These are phyloP conservation scores for Cercospora sp. DNA, from an alignment of 2,329 filamentous ascomycete genomes.

Conservation along the genomic window DNA sequence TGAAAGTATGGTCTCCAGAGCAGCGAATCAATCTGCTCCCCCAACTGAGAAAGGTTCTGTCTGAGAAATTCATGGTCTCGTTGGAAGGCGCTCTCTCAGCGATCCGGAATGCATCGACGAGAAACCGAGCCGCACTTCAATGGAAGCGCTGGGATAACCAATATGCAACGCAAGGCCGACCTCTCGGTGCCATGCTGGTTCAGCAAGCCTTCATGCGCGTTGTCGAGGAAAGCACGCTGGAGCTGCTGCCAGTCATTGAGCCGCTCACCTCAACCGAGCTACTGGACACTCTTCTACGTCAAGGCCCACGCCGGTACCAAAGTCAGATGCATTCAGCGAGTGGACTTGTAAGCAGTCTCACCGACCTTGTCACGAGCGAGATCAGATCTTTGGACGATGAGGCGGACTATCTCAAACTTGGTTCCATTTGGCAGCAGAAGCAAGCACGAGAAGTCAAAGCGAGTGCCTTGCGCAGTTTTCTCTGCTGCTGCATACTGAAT, in stretches of 20 bases:
- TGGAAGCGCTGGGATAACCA: constrained; percentile 86
- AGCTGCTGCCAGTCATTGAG: constrained; percentile 30
- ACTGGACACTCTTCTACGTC: constrained; percentile 41
- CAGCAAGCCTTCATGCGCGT: constrained; percentile 87
- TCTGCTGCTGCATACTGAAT: constrained; percentile 82
- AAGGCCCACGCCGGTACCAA: constrained; percentile 17
- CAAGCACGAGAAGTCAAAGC: constrained; percentile 85
- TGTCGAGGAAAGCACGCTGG: constrained; percentile 51
- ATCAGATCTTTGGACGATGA: constrained; percentile 85
- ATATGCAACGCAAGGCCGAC: constrained; percentile 76
- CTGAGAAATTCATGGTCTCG: constrained; percentile 79
- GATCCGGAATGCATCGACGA: constrained; percentile 73
- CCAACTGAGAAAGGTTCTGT: constrained; percentile 70
- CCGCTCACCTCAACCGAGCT: constrained; percentile 24
- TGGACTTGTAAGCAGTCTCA: constrained; percentile 58
- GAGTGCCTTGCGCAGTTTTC: constrained; percentile 74
- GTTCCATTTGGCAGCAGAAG: constrained; percentile 81
- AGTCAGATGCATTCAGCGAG: constrained; percentile 33
- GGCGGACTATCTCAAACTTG: constrained; percentile 84
- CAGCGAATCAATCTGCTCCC: constrained; percentile 74
- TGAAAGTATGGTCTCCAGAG: constrained; percentile 75
- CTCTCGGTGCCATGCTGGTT: constrained; percentile 86
- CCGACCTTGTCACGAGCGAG: constrained; percentile 74
- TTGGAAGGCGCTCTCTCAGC: constrained; percentile 89
- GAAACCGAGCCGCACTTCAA: constrained; percentile 68